Conservation (phyloP, 495 filamentous ascomycete genomes). For the Penicillium paradoxum region DNA sequence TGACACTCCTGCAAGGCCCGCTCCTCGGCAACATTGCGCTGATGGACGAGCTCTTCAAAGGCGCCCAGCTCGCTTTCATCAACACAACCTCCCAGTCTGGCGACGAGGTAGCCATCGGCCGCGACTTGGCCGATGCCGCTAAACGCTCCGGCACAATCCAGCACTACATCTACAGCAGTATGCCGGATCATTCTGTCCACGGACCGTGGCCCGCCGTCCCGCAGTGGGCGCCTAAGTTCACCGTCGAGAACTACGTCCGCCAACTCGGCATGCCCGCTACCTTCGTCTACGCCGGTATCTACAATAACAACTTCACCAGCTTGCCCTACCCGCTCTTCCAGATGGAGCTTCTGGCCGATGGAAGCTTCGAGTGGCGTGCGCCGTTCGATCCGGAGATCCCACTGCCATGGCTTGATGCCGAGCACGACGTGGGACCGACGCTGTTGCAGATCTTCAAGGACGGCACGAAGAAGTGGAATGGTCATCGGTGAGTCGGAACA, state of each 20-base stretch:
- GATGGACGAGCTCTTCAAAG: slow-evolving; percentile 72
- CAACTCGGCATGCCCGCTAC: slow-evolving; percentile 79
- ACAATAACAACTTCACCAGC: slow-evolving; percentile 98
- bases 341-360: slow-evolving; percentile 79
- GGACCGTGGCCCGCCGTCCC: slow-evolving; percentile 80
- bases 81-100: slow-evolving; percentile 95
- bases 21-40: slow-evolving; percentile 66
- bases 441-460: slow-evolving; percentile 95
- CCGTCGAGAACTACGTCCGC: slow-evolving; percentile 84
- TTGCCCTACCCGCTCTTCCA: slow-evolving; percentile 89
- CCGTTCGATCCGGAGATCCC: slow-evolving; percentile 86
- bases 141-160: slow-evolving; percentile 71
- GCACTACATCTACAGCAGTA: slow-evolving; percentile 93
- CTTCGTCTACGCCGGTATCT: slow-evolving; percentile 94
- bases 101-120: slow-evolving; percentile 84
- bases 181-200: slow-evolving; percentile 84
- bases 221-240: slow-evolving; percentile 87
- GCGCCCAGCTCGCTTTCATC: slow-evolving; percentile 87
- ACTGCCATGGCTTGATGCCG: slow-evolving; percentile 94
- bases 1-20: slow-evolving; percentile 75
- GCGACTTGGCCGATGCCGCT: slow-evolving; percentile 82
- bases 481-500: slow-evolving; percentile 58
- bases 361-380: slow-evolving; percentile 87
- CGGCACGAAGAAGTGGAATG: slow-evolving; percentile 76
- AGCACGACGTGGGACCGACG: slow-evolving; percentile 94